A percentile compares a stretch with the other conserved stretches of the same genome.
These are phyloP conservation scores for Entrophospora sp. DNA, from an alignment of 192 early-diverging fungal genomes.

Conservation along the genomic window DNA sequence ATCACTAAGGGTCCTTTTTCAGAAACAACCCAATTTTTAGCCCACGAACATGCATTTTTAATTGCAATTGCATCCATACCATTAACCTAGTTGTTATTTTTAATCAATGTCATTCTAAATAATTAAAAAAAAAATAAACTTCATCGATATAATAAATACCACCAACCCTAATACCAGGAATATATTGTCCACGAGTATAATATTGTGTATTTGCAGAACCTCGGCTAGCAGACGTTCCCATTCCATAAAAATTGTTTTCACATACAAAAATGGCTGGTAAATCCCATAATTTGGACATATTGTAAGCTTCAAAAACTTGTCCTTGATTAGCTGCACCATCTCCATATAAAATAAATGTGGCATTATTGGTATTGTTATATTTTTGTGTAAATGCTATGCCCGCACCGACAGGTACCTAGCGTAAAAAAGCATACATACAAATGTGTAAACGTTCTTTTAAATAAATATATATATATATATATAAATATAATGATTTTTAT, in stretches of 20 bases:
- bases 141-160: background rate
- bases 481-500: no score
- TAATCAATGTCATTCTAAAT: no score
- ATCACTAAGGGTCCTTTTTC: conserved; percentile 89
- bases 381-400: conserved; percentile 90
- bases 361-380: conserved; percentile 68
- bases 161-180: conserved; percentile 78
- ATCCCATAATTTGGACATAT: conserved; percentile 98
- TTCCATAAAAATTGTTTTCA: conserved; percentile 99
- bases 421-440: no score
- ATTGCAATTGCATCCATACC: conserved; percentile 95
- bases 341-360: conserved; percentile 89
- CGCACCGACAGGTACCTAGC: conserved; percentile 70
- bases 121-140: conserved; percentile 19
- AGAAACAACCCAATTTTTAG: conserved; percentile 71
- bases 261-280: conserved; percentile 90
- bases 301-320: conserved; percentile 97
- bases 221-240: conserved; percentile 88
- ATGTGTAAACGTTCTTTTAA: no score
- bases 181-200: conserved; percentile 94
- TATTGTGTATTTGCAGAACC: conserved; percentile 91
- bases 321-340: conserved; percentile 98
- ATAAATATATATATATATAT: no score
- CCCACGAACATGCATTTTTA: conserved; percentile 71
- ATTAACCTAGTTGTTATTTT: no score